Evolutionary conservation across 2,329 filamentous ascomycete species (phyloP), one percentile per base, ranked within the genome.

Genomic region (Ophiostoma fasciatum): DNA sequence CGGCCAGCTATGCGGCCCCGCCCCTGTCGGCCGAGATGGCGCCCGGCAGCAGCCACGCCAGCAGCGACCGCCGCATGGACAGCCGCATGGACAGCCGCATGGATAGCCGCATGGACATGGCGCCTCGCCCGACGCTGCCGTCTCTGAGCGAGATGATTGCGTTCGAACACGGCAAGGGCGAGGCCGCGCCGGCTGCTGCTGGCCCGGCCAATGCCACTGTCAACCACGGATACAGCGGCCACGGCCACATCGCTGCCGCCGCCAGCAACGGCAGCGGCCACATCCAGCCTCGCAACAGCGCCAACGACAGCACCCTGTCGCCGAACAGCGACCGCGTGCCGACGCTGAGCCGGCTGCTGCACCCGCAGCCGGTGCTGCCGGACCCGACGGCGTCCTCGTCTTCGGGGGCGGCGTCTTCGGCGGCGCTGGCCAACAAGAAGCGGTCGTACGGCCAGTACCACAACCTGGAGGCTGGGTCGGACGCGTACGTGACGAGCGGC

Each of bases 141-240:
- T 31, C 45, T 5, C 36, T 47, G 22, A 45, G 42, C 42, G 39
- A 46, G 39, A 39, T 45, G 32, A 44, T 45, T 17, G 29, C 43
- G 13, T 43, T 41, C 28, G 31, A 38, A 31, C 27, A 25, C 29
- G 37, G 38, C 19, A 36, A 41, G 29, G 28, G 26, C 28, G 27
- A 31, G 37, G 5, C 31, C 3, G 23, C 21, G 6, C 29, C 30
- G 11, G n/a, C 25, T n/a, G n/a, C n/a, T n/a, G n/a, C n/a, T n/a
- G n/a, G n/a, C n/a, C n/a, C n/a, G n/a, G n/a, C n/a, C n/a, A n/a
- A n/a, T n/a, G n/a, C n/a, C n/a, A n/a, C n/a, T n/a, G n/a, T n/a
- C n/a, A n/a, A n/a, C n/a, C n/a, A n/a, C n/a, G n/a, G n/a, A n/a
- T n/a, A n/a, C n/a, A n/a, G n/a, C n/a, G n/a, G n/a, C n/a, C n/a